Evolutionary conservation across 2,329 filamentous ascomycete species (phyloP).

Genomic region (Fonsecaea erecta): DNA sequence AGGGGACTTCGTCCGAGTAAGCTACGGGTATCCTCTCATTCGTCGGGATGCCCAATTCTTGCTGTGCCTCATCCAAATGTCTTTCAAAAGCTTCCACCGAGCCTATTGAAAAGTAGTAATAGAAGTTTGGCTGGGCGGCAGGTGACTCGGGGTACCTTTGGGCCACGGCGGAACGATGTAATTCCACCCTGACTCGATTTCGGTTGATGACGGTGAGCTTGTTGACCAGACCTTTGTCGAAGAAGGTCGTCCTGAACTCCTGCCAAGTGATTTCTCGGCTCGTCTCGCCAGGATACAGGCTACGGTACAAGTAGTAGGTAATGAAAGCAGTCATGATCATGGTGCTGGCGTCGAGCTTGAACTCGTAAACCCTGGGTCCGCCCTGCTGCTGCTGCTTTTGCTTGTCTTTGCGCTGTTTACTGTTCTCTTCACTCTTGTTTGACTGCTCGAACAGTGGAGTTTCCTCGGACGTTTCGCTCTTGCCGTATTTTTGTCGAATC

Average conservation of each 20-base stretch:
- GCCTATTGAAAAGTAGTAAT: constrained; percentile 94
- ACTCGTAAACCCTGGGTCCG: constrained; percentile 50
- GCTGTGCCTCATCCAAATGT: constrained; percentile 83
- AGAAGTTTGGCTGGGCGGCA: constrained; percentile 69
- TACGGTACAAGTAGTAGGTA: constrained; percentile 66
- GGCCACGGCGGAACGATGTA: constrained; percentile 74
- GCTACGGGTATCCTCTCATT: constrained; percentile 91
- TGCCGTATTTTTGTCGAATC: constrained; percentile 42
- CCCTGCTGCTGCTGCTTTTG: constrained; percentile 42
- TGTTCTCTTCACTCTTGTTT: constrained; percentile 39
- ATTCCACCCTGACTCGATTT: constrained; percentile 76
- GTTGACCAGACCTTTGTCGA: constrained; percentile 94
- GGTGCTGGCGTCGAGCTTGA: constrained; percentile 61
- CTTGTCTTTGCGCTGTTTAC: constrained; percentile 40
- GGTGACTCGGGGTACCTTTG: constrained; percentile 76
- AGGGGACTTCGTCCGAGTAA: constrained; percentile 77
- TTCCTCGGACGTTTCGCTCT: constrained; percentile 31
- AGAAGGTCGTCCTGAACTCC: constrained; percentile 88
- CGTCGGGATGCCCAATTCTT: constrained; percentile 81
- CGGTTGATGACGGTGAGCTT: constrained; percentile 83
- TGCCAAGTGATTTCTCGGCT: constrained; percentile 93
- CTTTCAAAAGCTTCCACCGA: constrained; percentile 92
- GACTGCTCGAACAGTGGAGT: constrained; percentile 34
- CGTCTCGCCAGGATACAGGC: constrained; percentile 69
- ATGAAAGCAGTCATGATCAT: constrained; percentile 64